Percentiles rank a stretch among this genome's conserved stretches.
Conservation (phyloP, 192 early-diverging fungal species). For the Backusella morwellensis region DNA sequence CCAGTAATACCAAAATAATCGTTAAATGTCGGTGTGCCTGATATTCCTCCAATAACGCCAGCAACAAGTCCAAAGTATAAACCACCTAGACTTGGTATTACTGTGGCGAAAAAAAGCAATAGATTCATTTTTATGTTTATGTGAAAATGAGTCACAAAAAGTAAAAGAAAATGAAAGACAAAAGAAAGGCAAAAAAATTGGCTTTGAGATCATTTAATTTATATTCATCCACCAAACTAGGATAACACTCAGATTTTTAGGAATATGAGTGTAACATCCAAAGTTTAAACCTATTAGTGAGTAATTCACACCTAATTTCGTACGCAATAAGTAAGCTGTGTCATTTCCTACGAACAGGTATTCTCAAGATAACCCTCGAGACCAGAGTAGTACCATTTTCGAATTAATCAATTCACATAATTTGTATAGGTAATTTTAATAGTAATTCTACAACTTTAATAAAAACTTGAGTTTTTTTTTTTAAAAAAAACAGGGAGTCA, state of each 20-base stretch:
- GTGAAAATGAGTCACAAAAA: not conserved
- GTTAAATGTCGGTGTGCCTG: not conserved
- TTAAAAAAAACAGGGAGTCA: not conserved
- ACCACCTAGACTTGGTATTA: slow-evolving; percentile 4
- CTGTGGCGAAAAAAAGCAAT: not conserved
- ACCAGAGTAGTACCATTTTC: not conserved
- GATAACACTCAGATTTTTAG: not conserved
- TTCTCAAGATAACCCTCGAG: not conserved
- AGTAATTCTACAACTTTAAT: not conserved
- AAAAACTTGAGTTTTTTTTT: not conserved
- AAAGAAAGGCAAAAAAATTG: slow-evolving; percentile 1
- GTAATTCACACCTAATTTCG: not conserved
- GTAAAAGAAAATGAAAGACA: not conserved
- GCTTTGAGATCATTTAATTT: not conserved
- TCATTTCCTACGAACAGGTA: not conserved
- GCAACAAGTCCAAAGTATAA: not conserved
- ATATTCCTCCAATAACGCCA: slow-evolving; percentile 5
- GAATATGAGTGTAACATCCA: not conserved
- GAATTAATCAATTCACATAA: not conserved
- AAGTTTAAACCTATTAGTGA: not conserved
- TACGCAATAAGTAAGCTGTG: not conserved
- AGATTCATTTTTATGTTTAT: not conserved
- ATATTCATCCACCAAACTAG: not conserved
- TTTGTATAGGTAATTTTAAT: not conserved
- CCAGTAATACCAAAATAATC: slow-evolving; percentile 7